These are phyloP conservation scores for Camelina hispida DNA, from an alignment of 345 rosid genomes.

Conservation along the genomic window DNA sequence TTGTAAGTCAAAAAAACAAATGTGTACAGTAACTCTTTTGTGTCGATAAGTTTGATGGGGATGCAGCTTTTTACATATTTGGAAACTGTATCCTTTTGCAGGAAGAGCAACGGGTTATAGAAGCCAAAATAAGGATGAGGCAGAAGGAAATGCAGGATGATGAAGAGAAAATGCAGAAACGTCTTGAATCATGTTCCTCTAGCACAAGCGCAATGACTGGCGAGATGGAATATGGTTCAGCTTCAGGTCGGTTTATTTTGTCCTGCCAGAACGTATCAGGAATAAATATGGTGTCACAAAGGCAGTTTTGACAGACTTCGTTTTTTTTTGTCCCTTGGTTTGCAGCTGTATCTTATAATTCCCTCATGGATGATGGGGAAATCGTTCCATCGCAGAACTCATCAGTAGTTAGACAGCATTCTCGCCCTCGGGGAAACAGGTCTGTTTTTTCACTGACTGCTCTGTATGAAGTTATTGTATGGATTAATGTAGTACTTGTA, in stretches of 20 bases:
- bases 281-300: background rate
- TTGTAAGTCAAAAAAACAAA: constrained; percentile 57
- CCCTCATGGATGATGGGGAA: constrained; percentile 57
- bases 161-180: constrained; percentile 83
- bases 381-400: constrained; percentile 52
- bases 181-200: constrained; percentile 70
- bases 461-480: background rate
- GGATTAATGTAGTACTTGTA: constrained; percentile 8
- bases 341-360: constrained; percentile 61
- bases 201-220: constrained; percentile 54
- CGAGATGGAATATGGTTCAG: constrained; percentile 60
- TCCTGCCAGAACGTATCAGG: constrained; percentile 9
- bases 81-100: constrained; percentile 35
- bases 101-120: constrained; percentile 99
- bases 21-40: constrained; percentile 3
- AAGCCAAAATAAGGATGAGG: constrained; percentile 91
- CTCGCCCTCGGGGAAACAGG: constrained; percentile 63
- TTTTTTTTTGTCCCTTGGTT: constrained; percentile 16
- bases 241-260: constrained; percentile 52
- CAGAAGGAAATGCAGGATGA: constrained; percentile 90
- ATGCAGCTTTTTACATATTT: background rate
- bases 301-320: constrained; percentile 5
- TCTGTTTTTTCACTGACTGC: constrained; percentile 30
- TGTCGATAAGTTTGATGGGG: background rate
- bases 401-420: constrained; percentile 54